A percentile compares a stretch with the other conserved stretches of the same genome.
These are phyloP conservation scores for Cercophora samala DNA, from an alignment of 495 filamentous ascomycete genomes.

Conservation along the genomic window DNA sequence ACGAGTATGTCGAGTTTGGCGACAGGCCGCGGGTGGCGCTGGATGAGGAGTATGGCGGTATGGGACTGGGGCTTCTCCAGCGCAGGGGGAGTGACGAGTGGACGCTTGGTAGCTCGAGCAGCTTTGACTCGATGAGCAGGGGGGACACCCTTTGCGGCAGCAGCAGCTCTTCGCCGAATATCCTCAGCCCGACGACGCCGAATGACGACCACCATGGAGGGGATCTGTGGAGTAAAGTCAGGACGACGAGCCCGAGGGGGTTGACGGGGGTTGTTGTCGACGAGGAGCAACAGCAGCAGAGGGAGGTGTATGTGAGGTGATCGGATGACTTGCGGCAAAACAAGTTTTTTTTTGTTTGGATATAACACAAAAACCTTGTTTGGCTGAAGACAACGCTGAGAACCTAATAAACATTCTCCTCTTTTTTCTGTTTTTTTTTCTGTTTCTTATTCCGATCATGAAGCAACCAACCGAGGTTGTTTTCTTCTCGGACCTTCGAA, in stretches of 20 bases:
- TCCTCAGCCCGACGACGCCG: conserved; percentile 40
- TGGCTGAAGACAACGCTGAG: too few species aligned
- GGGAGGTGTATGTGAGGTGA: conserved; percentile 12
- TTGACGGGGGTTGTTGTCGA: neutral
- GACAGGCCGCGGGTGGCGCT: conserved; percentile 33
- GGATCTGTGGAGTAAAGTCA: conserved; percentile 33
- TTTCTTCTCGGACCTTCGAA: neutral
- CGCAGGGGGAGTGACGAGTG: conserved; percentile 40
- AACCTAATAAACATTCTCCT: neutral
- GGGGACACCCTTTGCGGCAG: conserved; percentile 38
- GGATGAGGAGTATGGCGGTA: conserved; percentile 39
- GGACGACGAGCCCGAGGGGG: conserved; percentile 11
- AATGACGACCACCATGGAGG: conserved; percentile 32
- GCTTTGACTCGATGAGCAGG: conserved; percentile 37
- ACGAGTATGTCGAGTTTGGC: conserved; percentile 87
- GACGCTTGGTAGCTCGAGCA: conserved; percentile 44
- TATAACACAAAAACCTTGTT: too few species aligned
- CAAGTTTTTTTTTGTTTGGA: too few species aligned
- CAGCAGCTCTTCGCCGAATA: conserved; percentile 36
- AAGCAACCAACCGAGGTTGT: too few species aligned
- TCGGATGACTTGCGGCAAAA: too few species aligned
- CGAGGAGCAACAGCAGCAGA: too few species aligned
- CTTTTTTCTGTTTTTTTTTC: neutral
- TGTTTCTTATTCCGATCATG: too few species aligned
- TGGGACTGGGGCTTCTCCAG: conserved; percentile 35